These are phyloP conservation scores for Pleurotus platypus DNA, from an alignment of 768 basidiomycete genomes.

Conservation along the genomic window DNA sequence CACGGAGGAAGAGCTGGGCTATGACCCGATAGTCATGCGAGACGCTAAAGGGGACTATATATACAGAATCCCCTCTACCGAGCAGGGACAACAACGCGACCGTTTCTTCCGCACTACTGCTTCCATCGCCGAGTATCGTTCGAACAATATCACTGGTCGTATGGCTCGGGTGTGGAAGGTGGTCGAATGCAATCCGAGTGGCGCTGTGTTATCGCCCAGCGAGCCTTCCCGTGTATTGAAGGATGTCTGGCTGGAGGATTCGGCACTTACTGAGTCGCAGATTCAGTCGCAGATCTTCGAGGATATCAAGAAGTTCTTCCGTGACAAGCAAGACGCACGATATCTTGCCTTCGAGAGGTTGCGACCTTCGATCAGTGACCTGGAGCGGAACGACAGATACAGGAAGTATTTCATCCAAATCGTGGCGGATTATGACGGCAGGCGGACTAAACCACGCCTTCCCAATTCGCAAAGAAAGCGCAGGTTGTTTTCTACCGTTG, in stretches of 20 bases:
- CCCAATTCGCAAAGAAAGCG: neutral
- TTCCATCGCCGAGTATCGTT: too few species aligned
- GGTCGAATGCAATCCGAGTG: slow-evolving; percentile 1
- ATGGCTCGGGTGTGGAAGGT: slow-evolving; percentile 5
- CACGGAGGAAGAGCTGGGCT: slow-evolving; percentile 14
- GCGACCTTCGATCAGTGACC: neutral
- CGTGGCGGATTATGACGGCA: neutral
- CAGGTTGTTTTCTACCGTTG: neutral
- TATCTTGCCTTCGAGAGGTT: neutral
- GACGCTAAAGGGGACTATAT: neutral
- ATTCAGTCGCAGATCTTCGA: slow-evolving; percentile 14
- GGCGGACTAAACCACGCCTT: neutral
- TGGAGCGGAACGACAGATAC: neutral
- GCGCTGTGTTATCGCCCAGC: neutral
- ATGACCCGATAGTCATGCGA: neutral
- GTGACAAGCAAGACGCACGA: neutral
- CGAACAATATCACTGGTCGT: too few species aligned
- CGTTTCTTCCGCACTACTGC: neutral
- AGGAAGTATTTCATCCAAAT: neutral
- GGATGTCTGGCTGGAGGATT: slow-evolving; percentile 16
- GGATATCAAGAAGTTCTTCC: neutral
- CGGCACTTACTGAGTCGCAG: slow-evolving; percentile 10
- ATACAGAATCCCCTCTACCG: too few species aligned
- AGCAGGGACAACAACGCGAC: neutral
- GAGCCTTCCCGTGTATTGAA: slow-evolving; percentile 10